Evolutionary conservation across 129 eudicot genomes (phyloP).

Genomic region (Apium graveolens): DNA sequence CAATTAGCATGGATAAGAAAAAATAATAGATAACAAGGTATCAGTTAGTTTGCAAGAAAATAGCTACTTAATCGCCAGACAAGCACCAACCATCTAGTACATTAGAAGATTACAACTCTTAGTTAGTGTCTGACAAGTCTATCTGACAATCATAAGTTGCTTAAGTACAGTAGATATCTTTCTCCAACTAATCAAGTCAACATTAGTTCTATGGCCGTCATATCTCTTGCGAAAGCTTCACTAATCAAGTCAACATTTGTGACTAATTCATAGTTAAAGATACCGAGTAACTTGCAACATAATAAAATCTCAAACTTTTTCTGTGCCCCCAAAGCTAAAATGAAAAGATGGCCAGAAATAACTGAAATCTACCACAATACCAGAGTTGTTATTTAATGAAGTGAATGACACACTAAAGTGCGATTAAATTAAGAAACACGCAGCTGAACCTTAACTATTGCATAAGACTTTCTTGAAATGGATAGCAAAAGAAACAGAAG

Average conservation of each 20-base stretch:
- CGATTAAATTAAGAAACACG: too few species aligned
- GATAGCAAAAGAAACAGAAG: too few species aligned
- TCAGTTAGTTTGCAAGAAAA: background rate
- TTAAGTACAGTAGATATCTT: background rate
- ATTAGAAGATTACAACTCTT: background rate
- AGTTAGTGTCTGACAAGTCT: background rate
- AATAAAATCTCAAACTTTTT: background rate
- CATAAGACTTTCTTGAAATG: too few species aligned
- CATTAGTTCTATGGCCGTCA: background rate
- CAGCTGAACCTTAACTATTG: too few species aligned
- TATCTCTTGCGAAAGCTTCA: background rate
- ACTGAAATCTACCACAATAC: too few species aligned
- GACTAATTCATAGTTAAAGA: background rate
- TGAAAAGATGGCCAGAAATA: background rate
- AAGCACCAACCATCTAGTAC: background rate
- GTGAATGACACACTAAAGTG: background rate
- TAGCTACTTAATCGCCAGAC: background rate
- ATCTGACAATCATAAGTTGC: background rate
- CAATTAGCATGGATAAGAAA: background rate
- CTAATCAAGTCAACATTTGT: background rate
- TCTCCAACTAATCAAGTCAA: too few species aligned
- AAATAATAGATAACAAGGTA: background rate
- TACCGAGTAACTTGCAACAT: background rate
- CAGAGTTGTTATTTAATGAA: too few species aligned
- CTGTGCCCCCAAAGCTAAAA: background rate